Evolutionary conservation across 768 basidiomycete species (phyloP).

Genomic region (Serendipita sp.): DNA sequence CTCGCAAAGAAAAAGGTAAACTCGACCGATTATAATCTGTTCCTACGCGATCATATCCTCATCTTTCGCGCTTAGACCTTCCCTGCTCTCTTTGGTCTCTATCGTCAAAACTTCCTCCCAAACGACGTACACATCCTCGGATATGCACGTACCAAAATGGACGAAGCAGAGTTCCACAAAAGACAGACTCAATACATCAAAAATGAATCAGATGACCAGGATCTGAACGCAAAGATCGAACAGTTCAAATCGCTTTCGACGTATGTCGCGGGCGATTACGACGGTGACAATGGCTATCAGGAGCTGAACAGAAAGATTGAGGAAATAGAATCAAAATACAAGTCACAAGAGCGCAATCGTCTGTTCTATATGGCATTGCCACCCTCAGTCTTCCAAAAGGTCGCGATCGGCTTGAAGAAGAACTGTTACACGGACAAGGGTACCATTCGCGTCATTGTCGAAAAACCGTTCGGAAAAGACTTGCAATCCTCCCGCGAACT

Average conservation of each 20-base stretch:
- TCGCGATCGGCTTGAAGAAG: conserved; percentile 67
- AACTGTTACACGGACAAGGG: conserved; percentile 62
- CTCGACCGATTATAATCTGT: conserved; percentile 1
- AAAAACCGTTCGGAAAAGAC: conserved; percentile 98
- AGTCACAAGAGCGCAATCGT: conserved; percentile 51
- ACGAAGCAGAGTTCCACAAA: conserved; percentile 64
- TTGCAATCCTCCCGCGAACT: conserved; percentile 68
- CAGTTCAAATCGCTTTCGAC: conserved; percentile 69
- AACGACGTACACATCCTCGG: conserved; percentile 79
- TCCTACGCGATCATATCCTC: background rate
- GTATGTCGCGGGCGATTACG: conserved; percentile 82
- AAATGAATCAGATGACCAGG: conserved; percentile 44
- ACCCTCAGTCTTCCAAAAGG: conserved; percentile 88
- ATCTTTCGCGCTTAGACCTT: conserved; percentile 47
- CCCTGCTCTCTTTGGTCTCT: conserved; percentile 88
- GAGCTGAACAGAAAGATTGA: conserved; percentile 60
- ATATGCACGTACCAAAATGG: conserved; percentile 95
- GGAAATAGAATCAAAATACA: conserved; percentile 58
- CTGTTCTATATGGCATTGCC: conserved; percentile 96
- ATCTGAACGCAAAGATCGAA: conserved; percentile 45
- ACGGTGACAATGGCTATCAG: conserved; percentile 65
- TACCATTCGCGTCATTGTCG: conserved; percentile 84
- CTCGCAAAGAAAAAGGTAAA: conserved; percentile 94
- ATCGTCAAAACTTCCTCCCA: conserved; percentile 64
- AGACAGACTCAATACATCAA: conserved; percentile 80